phyloP scores from a whole-genome alignment of 2,329 filamentous ascomycete species.

The Penicillium sp. region DNA sequence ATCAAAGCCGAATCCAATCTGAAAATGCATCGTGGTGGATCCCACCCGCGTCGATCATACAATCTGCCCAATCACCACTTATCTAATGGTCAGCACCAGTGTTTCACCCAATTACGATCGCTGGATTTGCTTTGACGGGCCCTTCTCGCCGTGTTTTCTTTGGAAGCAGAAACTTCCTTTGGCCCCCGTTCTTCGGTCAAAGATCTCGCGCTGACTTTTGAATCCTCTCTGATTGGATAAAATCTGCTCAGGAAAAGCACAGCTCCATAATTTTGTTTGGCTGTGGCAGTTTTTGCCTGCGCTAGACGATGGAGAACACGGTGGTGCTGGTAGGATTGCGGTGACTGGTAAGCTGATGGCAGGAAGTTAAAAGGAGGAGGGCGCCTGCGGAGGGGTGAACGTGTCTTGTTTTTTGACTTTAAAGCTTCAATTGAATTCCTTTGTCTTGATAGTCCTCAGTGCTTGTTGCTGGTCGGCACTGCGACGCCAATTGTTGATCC shows the following conservation, averaged over 20 bases:
- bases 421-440: background rate
- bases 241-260: background rate
- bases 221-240: background rate
- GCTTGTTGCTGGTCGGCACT: background rate
- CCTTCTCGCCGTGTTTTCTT: background rate
- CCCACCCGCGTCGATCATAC: background rate
- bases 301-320: background rate
- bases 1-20: background rate
- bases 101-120: background rate
- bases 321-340: background rate
- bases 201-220: background rate
- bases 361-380: slow-evolving; percentile 1
- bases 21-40: background rate
- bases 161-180: background rate
- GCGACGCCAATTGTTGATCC: background rate
- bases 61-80: background rate
- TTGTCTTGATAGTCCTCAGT: background rate
- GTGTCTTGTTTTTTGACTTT: background rate
- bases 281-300: background rate
- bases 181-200: background rate
- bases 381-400: background rate
- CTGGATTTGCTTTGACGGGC: background rate
- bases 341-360: background rate
- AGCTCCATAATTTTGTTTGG: background rate
- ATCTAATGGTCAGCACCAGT: background rate